Base-by-base conservation (phyloP, 768 basidiomycete genomes). In the Hortiboletus campestris region DNA sequence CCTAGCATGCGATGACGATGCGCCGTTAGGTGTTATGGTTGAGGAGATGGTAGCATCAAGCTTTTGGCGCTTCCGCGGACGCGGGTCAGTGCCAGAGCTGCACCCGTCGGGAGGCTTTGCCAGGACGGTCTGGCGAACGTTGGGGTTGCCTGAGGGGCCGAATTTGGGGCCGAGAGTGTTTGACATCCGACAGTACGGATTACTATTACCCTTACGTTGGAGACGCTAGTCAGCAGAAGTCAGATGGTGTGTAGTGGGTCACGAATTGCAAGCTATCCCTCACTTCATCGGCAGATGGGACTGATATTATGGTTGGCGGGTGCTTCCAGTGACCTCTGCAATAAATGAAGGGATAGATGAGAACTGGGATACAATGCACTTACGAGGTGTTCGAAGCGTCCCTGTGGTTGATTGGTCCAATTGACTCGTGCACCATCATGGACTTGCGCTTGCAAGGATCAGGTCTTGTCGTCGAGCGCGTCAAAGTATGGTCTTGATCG, bases 331-430 rank as follows among this genome's bases (percentile, higher is more conserved):
- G 4, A 10, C 1, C 0, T 62, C 50, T 58, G 28, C 39, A 57
- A 34, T 46, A 36, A 22, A 49, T 63, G 55, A 60, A 42, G n/a
- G 31, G 20, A 49, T 42, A 35, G 41, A 46, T 29, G 44, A 31
- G 32, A 40, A 58, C 47, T 4, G 39, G 43, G 11, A 41, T 20
- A 22, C n/a, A 41, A 48, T n/a, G 17, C 6, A 56, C 68, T 60
- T 54, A 66, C 70, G 59, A 48, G 36, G 47, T 20, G 48, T 44
- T 53, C 14, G 72, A 71, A 43, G 69, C 72, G 42, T 72, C 71
- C 62, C 71, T 72, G 46, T 56, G 44, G 60, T 66, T 69, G 47
- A 47, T 44, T 52, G 65, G 60, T 4, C 35, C 51, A 19, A 35
- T n/a, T 3, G 57, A 44, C 14, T 56, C 63, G 43, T 62, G 57